Evolutionary conservation across 441 rosid species (phyloP).

Genomic region (Euphorbia corollata): DNA sequence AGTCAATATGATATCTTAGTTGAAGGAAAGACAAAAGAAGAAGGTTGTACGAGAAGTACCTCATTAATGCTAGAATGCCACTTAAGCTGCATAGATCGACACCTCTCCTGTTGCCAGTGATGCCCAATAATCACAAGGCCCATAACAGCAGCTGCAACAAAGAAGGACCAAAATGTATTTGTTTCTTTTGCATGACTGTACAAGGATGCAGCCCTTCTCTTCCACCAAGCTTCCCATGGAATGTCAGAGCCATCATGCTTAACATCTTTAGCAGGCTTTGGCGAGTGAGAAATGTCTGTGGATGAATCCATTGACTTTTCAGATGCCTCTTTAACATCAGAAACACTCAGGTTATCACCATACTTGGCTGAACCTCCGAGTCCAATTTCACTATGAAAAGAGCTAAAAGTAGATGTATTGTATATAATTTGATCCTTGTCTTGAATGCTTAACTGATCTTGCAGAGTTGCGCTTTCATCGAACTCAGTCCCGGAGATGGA

Average conservation of each 20-base stretch:
- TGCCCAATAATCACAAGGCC: conserved; percentile 91
- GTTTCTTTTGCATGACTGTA: conserved; percentile 80
- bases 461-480: conserved; percentile 33
- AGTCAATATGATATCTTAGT: not conserved
- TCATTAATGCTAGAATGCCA: conserved; percentile 66
- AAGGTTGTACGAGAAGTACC: conserved; percentile 31
- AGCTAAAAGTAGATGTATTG: conserved; percentile 35
- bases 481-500: conserved; percentile 25
- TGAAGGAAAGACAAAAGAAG: not conserved
- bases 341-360: conserved; percentile 26
- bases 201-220: conserved; percentile 61
- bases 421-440: conserved; percentile 46
- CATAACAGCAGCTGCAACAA: conserved; percentile 84
- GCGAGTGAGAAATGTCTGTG: conserved; percentile 28
- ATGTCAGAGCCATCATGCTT: conserved; percentile 32
- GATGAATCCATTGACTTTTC: conserved; percentile 31
- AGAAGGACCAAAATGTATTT: conserved; percentile 81
- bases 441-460: conserved; percentile 25
- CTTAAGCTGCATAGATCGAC: conserved; percentile 76
- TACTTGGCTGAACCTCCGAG: conserved; percentile 40
- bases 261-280: conserved; percentile 34
- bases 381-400: conserved; percentile 43
- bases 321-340: conserved; percentile 36
- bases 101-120: conserved; percentile 90
- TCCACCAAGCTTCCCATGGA: conserved; percentile 96